Evolutionary conservation across 1,139 yeast genomes (phyloP).

Genomic region (Candida dubliniensis): DNA sequence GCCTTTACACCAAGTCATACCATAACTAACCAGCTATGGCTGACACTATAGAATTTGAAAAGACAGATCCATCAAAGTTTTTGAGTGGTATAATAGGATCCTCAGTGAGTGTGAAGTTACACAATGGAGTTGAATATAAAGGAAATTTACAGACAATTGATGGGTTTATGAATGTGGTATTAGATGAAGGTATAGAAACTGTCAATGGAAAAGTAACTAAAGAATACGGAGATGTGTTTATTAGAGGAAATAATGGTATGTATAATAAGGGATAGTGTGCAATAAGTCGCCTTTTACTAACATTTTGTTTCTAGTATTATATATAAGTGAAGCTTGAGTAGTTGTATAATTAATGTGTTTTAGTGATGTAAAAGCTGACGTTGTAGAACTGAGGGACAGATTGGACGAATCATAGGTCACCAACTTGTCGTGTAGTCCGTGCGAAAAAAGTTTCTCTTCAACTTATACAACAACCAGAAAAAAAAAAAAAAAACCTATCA

Average conservation of each 20-base stretch:
- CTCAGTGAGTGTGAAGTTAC: conserved; percentile 77
- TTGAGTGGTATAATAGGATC: conserved; percentile 77
- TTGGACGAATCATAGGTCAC: conserved; percentile 17
- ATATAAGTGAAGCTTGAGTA: conserved; percentile 43
- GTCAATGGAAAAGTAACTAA: conserved; percentile 57
- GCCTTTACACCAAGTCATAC: not conserved
- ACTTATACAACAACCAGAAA: not conserved
- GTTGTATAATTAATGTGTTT: conserved; percentile 6
- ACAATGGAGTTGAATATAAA: conserved; percentile 80
- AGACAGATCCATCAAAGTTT: conserved; percentile 71
- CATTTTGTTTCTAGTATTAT: conserved; percentile 33
- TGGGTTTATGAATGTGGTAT: conserved; percentile 94
- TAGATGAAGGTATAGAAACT: conserved; percentile 72
- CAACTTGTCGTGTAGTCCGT: conserved; percentile 9
- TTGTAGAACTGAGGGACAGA: not conserved
- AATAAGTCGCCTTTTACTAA: conserved; percentile 2
- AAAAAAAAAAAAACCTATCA: too few relatives aligned
- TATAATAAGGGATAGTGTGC: conserved; percentile 16
- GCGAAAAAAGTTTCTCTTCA: not conserved
- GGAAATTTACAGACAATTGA: conserved; percentile 86
- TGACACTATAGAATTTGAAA: conserved; percentile 16
- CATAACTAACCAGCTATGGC: conserved; percentile 4
- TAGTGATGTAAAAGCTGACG: not conserved
- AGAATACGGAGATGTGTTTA: conserved; percentile 80
- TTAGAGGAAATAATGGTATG: conserved; percentile 91